Percentiles rank a stretch among this genome's conserved stretches.
These are phyloP conservation scores for Geotrichum bryndzae DNA, from an alignment of 1,139 yeast genomes.

Conservation along the genomic window DNA sequence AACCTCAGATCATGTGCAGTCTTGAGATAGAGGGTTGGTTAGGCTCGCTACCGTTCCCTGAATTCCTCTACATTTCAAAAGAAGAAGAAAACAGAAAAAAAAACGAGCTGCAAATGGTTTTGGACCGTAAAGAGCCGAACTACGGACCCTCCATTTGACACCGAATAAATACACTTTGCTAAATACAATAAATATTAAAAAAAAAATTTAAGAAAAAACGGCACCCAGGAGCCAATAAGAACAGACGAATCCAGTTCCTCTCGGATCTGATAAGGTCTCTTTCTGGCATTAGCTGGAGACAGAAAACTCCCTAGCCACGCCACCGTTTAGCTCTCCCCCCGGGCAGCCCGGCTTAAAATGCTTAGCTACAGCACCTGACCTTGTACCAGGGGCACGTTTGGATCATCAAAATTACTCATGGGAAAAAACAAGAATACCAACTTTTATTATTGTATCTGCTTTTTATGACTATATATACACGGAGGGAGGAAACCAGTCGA, in stretches of 20 bases:
- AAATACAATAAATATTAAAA: too few relatives aligned
- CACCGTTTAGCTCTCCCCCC: background rate
- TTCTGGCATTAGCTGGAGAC: background rate
- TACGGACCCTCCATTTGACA: too few relatives aligned
- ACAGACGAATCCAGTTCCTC: background rate
- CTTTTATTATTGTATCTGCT: background rate
- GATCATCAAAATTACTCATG: background rate
- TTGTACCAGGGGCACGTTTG: background rate
- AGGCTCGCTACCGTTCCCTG: too few relatives aligned
- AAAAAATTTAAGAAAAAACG: too few relatives aligned
- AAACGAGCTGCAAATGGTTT: too few relatives aligned
- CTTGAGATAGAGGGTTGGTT: too few relatives aligned
- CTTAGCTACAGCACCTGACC: background rate
- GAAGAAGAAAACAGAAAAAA: too few relatives aligned
- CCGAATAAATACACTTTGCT: too few relatives aligned
- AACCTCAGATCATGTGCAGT: too few relatives aligned
- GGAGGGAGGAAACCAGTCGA: background rate
- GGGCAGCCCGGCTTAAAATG: background rate
- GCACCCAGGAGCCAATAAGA: background rate
- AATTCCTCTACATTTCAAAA: too few relatives aligned
- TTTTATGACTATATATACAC: background rate
- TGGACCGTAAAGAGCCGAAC: too few relatives aligned
- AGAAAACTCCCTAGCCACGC: background rate
- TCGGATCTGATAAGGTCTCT: background rate
- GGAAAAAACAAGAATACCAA: background rate